phyloP scores from a whole-genome alignment of 805 yeast species.

The Ogataea thermomethanolica region DNA sequence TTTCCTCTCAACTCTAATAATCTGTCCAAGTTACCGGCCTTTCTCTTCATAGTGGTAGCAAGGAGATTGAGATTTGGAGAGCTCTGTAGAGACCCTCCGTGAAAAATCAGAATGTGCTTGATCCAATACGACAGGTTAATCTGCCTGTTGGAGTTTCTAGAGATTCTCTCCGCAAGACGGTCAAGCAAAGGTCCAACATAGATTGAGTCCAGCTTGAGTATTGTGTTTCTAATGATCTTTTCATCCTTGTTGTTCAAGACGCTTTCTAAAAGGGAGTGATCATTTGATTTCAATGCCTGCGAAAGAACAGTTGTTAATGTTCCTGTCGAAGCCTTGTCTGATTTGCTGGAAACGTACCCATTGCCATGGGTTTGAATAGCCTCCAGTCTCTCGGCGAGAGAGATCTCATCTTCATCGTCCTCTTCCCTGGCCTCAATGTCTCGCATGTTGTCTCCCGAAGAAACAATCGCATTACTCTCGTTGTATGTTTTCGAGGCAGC shows the following conservation, averaged over 20 bases:
- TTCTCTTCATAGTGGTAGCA: conserved; percentile 45
- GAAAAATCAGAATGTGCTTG: conserved; percentile 53
- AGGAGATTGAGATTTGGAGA: conserved; percentile 45
- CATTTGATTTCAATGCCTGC: conserved; percentile 86
- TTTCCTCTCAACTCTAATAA: conserved; percentile 50
- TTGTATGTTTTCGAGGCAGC: conserved; percentile 53
- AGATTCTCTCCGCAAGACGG: conserved; percentile 48
- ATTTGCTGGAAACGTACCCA: conserved; percentile 28
- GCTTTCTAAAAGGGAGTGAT: conserved; percentile 78
- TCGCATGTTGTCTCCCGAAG: conserved; percentile 61
- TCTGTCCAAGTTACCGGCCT: conserved; percentile 47
- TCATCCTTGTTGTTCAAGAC: conserved; percentile 62
- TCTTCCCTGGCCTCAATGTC: conserved; percentile 50
- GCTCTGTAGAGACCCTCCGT: conserved; percentile 46
- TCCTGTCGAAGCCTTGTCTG: conserved; percentile 60
- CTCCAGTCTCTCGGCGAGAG: conserved; percentile 54
- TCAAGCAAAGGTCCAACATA: conserved; percentile 50
- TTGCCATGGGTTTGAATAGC: conserved; percentile 17
- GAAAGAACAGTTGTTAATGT: conserved; percentile 79
- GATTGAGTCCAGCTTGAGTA: conserved; percentile 45
- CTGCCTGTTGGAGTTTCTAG: conserved; percentile 48
- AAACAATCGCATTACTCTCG: conserved; percentile 58
- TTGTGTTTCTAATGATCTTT: conserved; percentile 46
- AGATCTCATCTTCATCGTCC: conserved; percentile 36
- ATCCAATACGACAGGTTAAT: conserved; percentile 52